Evolutionary conservation across 2,329 filamentous ascomycete genomes (phyloP), one percentile per base, ranked within the genome.

Genomic region (Thermoascus crustaceus): DNA sequence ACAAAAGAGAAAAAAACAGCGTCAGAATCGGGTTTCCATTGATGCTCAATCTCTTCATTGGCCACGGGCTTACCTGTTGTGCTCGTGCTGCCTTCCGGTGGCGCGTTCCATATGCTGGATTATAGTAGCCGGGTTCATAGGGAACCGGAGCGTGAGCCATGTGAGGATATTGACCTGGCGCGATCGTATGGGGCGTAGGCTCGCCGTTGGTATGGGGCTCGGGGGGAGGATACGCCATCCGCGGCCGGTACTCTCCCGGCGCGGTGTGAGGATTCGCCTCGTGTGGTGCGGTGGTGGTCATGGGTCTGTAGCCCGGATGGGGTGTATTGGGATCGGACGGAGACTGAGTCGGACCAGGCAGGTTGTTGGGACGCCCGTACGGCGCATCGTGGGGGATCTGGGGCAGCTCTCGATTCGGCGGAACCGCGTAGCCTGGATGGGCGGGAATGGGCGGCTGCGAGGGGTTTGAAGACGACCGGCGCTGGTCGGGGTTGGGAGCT

Each of bases 31-130:
- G 37, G 24, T 18, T 26, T 27, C 21, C 16, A 17, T 34, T 17
- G n/a, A n/a, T n/a, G 13, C 16, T 21, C 17, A 26, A 16, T 16
- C 5, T 21, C 10, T 9, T 29, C 8, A 25, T 17, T 23, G 32
- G 25, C 18, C 20, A 31, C 16, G 14, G 7, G 16, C 32, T 41
- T 50, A 63, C 61, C 57, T 65, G 61, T 39, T 57, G 54, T 27
- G 61, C 61, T 41, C 61, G 52, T 8, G 58, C 54, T 4, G 60
- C 54, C 41, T 61, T 62, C 13, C 61, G 57, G 38, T 61, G 58
- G 8, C 58, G 58, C 11, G 52, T 48, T 13, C 52, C 48, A 45
- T 46, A 54, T 3, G 53, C 38, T 26, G 55, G 55, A 17, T 46
- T 53, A 31, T 48, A 49, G 29, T 55, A 62, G 16, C 37, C 42